These are phyloP conservation scores for Parasitella parasitica DNA, from an alignment of 371 early-diverging fungal species.

Conservation along the genomic window DNA sequence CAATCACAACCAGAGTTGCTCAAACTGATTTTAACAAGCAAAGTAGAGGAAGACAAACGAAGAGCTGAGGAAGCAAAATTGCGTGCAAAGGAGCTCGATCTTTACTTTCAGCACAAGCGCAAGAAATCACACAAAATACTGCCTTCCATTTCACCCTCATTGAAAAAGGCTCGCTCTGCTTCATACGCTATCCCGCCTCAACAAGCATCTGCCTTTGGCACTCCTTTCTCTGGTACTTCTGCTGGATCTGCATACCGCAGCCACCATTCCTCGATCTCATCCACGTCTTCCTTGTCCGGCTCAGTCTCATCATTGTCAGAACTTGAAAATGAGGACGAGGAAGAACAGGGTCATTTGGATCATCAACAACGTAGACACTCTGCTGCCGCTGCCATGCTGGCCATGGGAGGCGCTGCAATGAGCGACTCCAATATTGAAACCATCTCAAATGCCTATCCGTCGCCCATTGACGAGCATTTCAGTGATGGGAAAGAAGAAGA, in stretches of 20 bases:
- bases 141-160: background rate
- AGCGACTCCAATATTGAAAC: background rate
- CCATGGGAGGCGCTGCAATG: constrained; percentile 29
- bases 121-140: constrained; percentile 2
- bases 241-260: background rate
- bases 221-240: too few species aligned
- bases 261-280: constrained; percentile 4
- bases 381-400: constrained; percentile 54
- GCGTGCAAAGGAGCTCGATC: constrained; percentile 54
- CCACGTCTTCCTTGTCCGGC: constrained; percentile 2
- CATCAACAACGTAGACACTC: constrained; percentile 43
- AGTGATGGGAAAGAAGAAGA: background rate
- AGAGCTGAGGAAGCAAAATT: constrained; percentile 63
- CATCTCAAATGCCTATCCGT: constrained; percentile 24
- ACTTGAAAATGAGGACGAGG: background rate
- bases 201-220: background rate
- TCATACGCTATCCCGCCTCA: constrained; percentile 9
- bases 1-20: constrained; percentile 61
- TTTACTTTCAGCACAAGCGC: constrained; percentile 26
- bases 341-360: background rate
- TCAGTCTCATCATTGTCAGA: constrained; percentile 9
- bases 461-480: constrained; percentile 29
- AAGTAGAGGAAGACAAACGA: constrained; percentile 68
- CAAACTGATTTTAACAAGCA: constrained; percentile 60
- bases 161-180: background rate